Base-by-base conservation (phyloP, 495 filamentous ascomycete species). In the Rhypophila decipiens region DNA sequence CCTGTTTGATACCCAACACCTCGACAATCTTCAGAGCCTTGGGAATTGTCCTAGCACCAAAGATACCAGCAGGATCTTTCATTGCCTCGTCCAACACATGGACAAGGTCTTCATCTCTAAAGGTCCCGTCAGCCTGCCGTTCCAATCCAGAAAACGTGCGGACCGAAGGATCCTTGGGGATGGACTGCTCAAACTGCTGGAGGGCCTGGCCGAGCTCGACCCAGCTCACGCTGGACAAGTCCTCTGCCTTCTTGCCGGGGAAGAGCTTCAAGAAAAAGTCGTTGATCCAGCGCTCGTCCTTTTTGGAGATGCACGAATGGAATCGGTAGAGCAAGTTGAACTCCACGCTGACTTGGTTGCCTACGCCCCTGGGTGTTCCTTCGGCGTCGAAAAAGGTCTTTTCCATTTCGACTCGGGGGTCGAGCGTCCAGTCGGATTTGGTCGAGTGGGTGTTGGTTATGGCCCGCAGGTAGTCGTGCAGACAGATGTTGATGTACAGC, bases 401-500 rank as follows among this genome's bases (percentile, higher is more conserved):
- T 35, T 71, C 64, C 54, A 75, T 73, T 34, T 86, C 75, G 11
- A 71, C 73, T 24, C 86, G 78, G 36, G 86, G 86, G 55, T 87
- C 86, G 40, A 93, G 71, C 35, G 84, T 86, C 85, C 86, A 93
- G 3, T 83, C 85, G 19, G 79, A 80, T 61, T 83, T 79, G 46
- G 71, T 77, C 47, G 80, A 71, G 65, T 90, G 87, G 44, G 88
- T 64, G 60, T 87, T 88, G 63, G 88, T 73, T 55, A 93, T 88
- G 20, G 85, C 86, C 36, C 87, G 79, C 46, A 91, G 74, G 63
- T 93, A 93, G 62, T 93, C 87, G 47, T 83, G 79, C 34, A 93
- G 64, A 13, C 80, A 79, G 52, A 88, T 85, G 61, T 91, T 88
- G 56, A 88, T 84, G 55, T 88, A 91, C 1, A 90, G 70, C 47